Evolutionary conservation across 2,329 filamentous ascomycete species (phyloP), one percentile per base, ranked within the genome.

Genomic region (Colletotrichum salicis): DNA sequence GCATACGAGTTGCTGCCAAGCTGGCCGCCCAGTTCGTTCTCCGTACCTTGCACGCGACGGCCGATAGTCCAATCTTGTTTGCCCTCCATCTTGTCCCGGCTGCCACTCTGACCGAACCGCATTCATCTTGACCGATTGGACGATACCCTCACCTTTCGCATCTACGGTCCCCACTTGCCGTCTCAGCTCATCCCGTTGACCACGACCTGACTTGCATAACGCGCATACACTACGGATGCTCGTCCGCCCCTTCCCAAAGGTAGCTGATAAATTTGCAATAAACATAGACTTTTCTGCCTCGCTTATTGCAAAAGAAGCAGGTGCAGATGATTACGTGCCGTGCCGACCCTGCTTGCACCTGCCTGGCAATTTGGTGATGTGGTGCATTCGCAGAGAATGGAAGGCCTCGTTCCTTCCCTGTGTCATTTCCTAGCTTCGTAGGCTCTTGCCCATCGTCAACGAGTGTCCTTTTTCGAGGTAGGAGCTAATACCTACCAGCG

Each of bases 111-210:
- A 54, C 58, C 69, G 64, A 68, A 51, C 37, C 48, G 64, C 54
- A 52, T 41, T 29, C 57, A 58, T 35, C 55, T 37, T 51, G 69
- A 71, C 59, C 59, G 59, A 71, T 59, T 69, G 65, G 59, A 69
- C 54, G 55, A 52, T 31, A 35, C 13, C 52, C 54, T 68, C 31
- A 45, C 27, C 54, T 63, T 64, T 57, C 59, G 51, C 45, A 56
- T 41, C 11, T 11, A 45, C 31, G 11, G 68, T 58, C 59, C 41
- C 69, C 69, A 64, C 64, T 71, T 64, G 59, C 65, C 65, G 69
- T 60, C 69, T 64, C 69, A 64, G 65, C 59, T 71, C 58, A 59
- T 48, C 69, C 69, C 55, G 58, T 59, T 27, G 35, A 58, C n/a
- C 33, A n/a, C 57, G 35, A 15, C 57, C 57, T 45, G 35, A 45